Evolutionary conservation across 371 early-diverging fungal genomes (phyloP), one percentile per base, ranked within the genome.

Genomic region (Haplosporangium sp.): DNA sequence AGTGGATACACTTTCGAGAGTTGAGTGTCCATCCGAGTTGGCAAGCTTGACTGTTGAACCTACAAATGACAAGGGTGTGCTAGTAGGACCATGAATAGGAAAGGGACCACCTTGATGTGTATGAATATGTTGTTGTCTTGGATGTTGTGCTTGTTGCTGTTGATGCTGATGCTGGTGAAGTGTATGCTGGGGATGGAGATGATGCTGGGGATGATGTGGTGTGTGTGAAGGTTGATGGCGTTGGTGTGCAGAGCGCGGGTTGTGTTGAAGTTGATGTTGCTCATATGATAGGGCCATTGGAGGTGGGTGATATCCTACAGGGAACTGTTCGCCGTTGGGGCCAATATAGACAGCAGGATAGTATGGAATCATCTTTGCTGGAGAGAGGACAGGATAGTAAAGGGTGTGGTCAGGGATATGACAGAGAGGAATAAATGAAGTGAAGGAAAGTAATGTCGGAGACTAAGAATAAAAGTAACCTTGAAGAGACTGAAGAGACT

Each of bases 241-340:
- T 15, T 56, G 71, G 35, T 27, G 65, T 17, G n/a, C 40, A 55
- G 55, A 3, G 6, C 55, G 55, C 5, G 55, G 27, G 20, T 55
- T 55, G 67, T 56, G 63, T 5, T 57, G 61, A 48, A 61, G 75
- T 44, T 67, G 67, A 1, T 67, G 71, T 19, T 64, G 71, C 13
- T 78, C 69, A 52, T 59, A 61, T 10, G 57, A 59, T 8, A 69
- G 35, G 17, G 67, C 55, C 71, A 76, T 76, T 20, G 67, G 76
- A 20, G 71, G 67, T 17, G 67, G 67, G 39, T 71, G 61, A 39
- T 74, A 74, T 61, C 75, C 75, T 34, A 66, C 55, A 15, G 71
- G 71, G 39, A 76, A 63, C 60, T 76, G 76, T 34, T 76, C 76
- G 19, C 76, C 76, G 63, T 76, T 76, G 20, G 76, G 76, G n/a